Conservation (phyloP, 1,284 basidiomycete species). For the Sanghuangporus weigelae region DNA sequence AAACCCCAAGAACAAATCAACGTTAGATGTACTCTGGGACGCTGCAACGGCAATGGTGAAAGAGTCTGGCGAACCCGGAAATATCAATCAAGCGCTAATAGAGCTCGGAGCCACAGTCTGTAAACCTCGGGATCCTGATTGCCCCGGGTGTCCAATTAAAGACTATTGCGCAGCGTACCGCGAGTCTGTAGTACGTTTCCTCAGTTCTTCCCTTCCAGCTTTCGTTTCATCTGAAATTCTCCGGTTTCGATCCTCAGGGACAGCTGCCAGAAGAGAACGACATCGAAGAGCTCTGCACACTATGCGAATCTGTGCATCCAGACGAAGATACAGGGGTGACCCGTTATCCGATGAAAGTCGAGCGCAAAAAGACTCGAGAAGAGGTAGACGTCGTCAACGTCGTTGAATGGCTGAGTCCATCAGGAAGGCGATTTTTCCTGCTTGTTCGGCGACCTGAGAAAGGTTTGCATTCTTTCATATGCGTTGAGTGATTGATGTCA, state of each 20-base stretch:
- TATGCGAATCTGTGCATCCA: conserved; percentile 63
- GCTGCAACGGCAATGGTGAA: conserved; percentile 69
- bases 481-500: neutral
- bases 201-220: conserved; percentile 9
- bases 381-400: conserved; percentile 86
- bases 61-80: conserved; percentile 54
- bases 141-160: conserved; percentile 66
- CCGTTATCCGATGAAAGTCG: conserved; percentile 82
- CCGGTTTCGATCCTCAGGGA: neutral
- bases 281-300: conserved; percentile 70
- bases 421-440: conserved; percentile 53
- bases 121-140: conserved; percentile 76
- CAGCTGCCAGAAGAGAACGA: conserved; percentile 32
- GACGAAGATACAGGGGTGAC: conserved; percentile 42
- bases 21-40: conserved; percentile 79
- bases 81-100: conserved; percentile 86
- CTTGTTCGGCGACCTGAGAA: conserved; percentile 78
- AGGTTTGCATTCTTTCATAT: conserved; percentile 40
- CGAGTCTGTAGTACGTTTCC: conserved; percentile 16
- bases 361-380: conserved; percentile 78
- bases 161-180: conserved; percentile 64
- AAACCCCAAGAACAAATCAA: conserved; percentile 70
- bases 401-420: conserved; percentile 63
- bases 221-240: neutral
- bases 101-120: conserved; percentile 90